Evolutionary conservation across 2,329 filamentous ascomycete species (phyloP).

Genomic region (Drechslerella stenobrocha): DNA sequence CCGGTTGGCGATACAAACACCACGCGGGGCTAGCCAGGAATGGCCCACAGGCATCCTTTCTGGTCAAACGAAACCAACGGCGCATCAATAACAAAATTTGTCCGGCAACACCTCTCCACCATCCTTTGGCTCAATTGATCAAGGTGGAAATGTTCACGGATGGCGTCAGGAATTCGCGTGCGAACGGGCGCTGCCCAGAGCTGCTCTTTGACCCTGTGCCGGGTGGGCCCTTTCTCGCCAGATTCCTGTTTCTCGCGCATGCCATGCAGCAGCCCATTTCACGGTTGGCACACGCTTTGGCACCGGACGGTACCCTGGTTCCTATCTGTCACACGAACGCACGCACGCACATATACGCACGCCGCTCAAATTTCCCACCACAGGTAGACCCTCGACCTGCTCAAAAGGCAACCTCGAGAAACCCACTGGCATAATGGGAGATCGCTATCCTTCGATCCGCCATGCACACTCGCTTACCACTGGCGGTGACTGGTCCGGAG

Average conservation of each 20-base stretch:
- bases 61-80: constrained; percentile 45
- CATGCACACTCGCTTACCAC: constrained; percentile 46
- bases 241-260: constrained; percentile 32
- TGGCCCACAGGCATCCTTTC: constrained; percentile 5
- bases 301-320: constrained; percentile 47
- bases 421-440: constrained; percentile 13
- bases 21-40: constrained; percentile 16
- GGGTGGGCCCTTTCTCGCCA: constrained; percentile 23
- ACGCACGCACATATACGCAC: too few relatives aligned
- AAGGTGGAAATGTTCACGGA: constrained; percentile 16
- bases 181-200: too few relatives aligned
- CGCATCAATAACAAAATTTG: too few relatives aligned
- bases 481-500: constrained; percentile 40
- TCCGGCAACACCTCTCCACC: too few relatives aligned
- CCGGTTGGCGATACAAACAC: constrained; percentile 1
- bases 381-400: too few relatives aligned
- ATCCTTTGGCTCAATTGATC: constrained; percentile 45
- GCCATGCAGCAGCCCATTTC: constrained; percentile 37
- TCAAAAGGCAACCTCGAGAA: constrained; percentile 17
- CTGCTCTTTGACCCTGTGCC: constrained; percentile 14
- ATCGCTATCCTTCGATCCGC: constrained; percentile 33
- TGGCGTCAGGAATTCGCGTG: constrained; percentile 34
- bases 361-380: constrained; percentile 23
- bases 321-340: constrained; percentile 40
- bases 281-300: constrained; percentile 43